phyloP scores from a whole-genome alignment of 2,329 filamentous ascomycete species.

The Chaetomiaceae sp. region DNA sequence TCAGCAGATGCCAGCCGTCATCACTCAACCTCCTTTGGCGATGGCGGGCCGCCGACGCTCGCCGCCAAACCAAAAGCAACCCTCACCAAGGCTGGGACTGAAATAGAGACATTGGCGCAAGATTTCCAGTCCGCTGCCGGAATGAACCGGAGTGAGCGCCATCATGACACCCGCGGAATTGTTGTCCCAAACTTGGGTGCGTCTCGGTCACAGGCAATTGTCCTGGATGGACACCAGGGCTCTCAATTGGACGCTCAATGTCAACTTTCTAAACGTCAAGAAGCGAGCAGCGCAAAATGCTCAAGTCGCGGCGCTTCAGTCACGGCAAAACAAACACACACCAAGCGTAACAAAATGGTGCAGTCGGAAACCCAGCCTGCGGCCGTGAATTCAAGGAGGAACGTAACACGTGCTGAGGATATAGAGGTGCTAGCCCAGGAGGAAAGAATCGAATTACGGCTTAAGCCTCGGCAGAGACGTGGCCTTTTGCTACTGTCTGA shows the following conservation, averaged over 20 bases:
- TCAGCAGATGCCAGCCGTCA: no score
- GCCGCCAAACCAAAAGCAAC: no score
- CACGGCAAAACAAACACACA: neutral
- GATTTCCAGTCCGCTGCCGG: no score
- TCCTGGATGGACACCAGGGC: constrained; percentile 18
- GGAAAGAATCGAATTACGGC: constrained; percentile 43
- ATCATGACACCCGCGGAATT: no score
- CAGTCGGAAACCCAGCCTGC: neutral
- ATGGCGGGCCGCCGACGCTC: no score
- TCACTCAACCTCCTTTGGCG: neutral
- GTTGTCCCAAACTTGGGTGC: neutral
- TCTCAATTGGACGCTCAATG: neutral
- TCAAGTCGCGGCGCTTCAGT: neutral
- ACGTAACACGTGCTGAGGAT: neutral
- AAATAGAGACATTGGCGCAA: neutral
- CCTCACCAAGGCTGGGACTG: neutral
- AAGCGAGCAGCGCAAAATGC: neutral
- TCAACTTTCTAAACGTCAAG: neutral
- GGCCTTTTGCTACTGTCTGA: constrained; percentile 46
- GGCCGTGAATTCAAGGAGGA: neutral
- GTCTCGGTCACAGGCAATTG: constrained; percentile 12
- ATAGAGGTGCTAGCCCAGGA: neutral
- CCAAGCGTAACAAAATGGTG: neutral
- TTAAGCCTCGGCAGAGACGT: constrained; percentile 44
- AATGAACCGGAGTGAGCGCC: neutral